Evolutionary conservation across 2,329 filamentous ascomycete genomes (phyloP).

Genomic region (Aspergillus carbonarius): DNA sequence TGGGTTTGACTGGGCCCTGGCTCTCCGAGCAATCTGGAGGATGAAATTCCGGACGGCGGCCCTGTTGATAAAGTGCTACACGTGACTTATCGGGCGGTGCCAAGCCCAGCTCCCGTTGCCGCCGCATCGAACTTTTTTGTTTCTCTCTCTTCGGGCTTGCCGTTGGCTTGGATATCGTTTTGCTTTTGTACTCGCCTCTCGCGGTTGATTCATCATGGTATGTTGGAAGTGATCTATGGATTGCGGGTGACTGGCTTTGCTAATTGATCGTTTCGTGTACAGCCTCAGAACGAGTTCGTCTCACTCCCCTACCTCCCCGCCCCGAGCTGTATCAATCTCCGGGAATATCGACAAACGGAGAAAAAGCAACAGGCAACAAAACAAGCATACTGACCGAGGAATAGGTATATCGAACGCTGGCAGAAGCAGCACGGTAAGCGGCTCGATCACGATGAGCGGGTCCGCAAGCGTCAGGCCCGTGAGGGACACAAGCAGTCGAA

Average conservation of each 20-base stretch:
- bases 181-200: conserved; percentile 14
- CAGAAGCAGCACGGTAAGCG: conserved; percentile 62
- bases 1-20: background rate
- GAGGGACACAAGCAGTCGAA: conserved; percentile 85
- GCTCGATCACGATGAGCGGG: conserved; percentile 83
- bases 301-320: conserved; percentile 14
- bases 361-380: background rate
- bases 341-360: background rate
- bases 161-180: conserved; percentile 1
- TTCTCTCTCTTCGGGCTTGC: conserved; percentile 21
- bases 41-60: conserved; percentile 37
- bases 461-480: conserved; percentile 81
- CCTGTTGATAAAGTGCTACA: conserved; percentile 15
- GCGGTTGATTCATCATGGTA: conserved; percentile 33
- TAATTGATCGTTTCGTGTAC: conserved; percentile 10
- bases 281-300: conserved; percentile 48
- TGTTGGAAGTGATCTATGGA: conserved; percentile 5
- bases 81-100: conserved; percentile 20
- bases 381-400: conserved; percentile 15
- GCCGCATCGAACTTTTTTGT: conserved; percentile 18
- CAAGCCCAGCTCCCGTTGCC: conserved; percentile 4
- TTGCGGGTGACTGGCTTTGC: background rate
- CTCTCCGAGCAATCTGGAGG: background rate
- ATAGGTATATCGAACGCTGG: conserved; percentile 71
- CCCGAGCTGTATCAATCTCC: conserved; percentile 10